Base-by-base conservation (phyloP, 768 basidiomycete species). In the Lactarius pseudohatsudake region DNA sequence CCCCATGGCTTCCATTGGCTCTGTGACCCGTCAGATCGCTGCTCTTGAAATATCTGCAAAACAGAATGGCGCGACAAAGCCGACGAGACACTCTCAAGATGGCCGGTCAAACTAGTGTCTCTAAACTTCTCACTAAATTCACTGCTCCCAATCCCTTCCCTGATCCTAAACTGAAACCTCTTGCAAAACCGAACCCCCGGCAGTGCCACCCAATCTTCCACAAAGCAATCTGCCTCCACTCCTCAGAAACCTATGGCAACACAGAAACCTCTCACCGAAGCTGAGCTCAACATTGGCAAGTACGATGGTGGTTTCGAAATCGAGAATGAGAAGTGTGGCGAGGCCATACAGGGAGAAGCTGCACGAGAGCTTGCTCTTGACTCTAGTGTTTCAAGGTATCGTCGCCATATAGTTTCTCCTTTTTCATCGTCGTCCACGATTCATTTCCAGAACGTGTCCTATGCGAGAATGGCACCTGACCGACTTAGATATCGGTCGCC, bases 231-330 rank as follows among this genome's bases (percentile, higher is more conserved):
- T 28, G 26, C 26, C 26, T 28, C 26, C 26, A 28, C 26, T 28
- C 26, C 62, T 30, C 59, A 60, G 45, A 63, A 67, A 40, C 50
- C 68, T 60, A 26, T 70, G 74, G 30, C 71, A 72, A 4, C 30
- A 71, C 68, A 38, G 76, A 74, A 62, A 67, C 38, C 26, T 63
- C 15, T 59, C 59, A 64, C 26, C 64, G 59, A 30, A 26, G 73
- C 30, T 70, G 76, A 70, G 45, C 61, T 93, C 47, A 92, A 94
- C 72, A 93, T 97, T 40, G 96, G 96, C 34, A 83, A 80, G 56
- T 99, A 99, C 75, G 96, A 99, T 69, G 96, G 95, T n/a, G 95
- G 96, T 2, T 84, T 98, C n/a, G 96, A 97, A 77, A 79, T 86
- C 38, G 96, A 97, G 69, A 88, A 91, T 59, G 89, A 90, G 73